Base-by-base conservation (phyloP, 305 asterid genomes). In the Fraxinus nigra region DNA sequence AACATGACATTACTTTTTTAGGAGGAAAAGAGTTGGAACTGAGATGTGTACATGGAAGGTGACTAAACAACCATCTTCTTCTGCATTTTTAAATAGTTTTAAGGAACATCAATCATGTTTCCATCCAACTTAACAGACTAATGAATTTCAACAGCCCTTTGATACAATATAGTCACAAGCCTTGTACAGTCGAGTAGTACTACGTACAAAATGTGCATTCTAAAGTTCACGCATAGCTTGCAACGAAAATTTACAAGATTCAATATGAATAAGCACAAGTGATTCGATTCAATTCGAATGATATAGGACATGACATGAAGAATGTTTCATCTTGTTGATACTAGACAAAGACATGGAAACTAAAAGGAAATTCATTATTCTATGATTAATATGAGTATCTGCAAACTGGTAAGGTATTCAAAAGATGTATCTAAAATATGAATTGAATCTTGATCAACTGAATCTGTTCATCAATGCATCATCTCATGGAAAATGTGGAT, bases 61-160 rank as follows among this genome's bases (percentile, higher is more conserved):
- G 86, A 85, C 90, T 85, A 87, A 79, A 81, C 89, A 85, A 84
- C 87, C 86, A 80, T 84, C 75, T 79, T 81, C 46, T 37, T 2
- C 72, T 61, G 75, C 69, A 78, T 38, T 72, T 79, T 75, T 32
- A 75, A 81, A n/a, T 79, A 78, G 75, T 78, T 82, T 81, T 20
- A 13, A 80, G 82, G 59, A 54, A 84, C 82, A 72, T 82, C 87
- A 80, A 81, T 35, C 80, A 48, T 83, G 81, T 38, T 76, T 76
- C 78, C 77, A 78, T 65, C 84, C 83, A 65, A 35, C 86, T 80
- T 43, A 84, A 78, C 70, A 79, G 51, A 33, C 78, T n/a, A 13
- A 80, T 48, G 85, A 82, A 65, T 81, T 72, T 46, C 8, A 79
- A 78, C 40, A 81, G 83, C 48, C 72, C 20, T 77, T 77, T 24